phyloP scores from a whole-genome alignment of 441 rosid species.

The Arabidopsis lyrata region DNA sequence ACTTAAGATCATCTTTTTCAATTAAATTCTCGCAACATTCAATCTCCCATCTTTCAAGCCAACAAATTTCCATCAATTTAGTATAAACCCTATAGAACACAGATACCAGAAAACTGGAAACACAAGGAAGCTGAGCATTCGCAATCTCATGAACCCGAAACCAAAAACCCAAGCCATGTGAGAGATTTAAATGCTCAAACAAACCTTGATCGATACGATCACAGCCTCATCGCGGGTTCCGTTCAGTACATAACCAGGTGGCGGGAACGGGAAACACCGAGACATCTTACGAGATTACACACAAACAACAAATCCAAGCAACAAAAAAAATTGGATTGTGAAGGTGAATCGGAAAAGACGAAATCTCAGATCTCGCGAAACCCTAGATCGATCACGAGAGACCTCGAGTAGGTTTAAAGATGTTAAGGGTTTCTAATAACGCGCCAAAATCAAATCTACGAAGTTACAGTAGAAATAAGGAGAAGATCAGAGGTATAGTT shows the following conservation, averaged over 20 bases:
- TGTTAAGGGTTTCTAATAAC: constrained; percentile 14
- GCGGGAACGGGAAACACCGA: constrained; percentile 71
- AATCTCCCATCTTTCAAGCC: constrained; percentile 14
- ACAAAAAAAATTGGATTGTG: not conserved
- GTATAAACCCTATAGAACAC: constrained; percentile 36
- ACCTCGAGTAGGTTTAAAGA: constrained; percentile 10
- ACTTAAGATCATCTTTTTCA: not conserved
- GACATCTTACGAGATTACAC: constrained; percentile 52
- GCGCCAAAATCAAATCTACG: constrained; percentile 36
- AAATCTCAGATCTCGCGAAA: constrained; percentile 45
- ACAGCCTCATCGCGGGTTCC: constrained; percentile 61
- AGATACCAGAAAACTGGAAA: constrained; percentile 32
- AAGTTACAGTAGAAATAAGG: constrained; percentile 17
- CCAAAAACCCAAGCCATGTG: constrained; percentile 32
- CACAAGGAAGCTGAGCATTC: constrained; percentile 45
- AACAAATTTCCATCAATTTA: constrained; percentile 12
- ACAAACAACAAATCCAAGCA: constrained; percentile 23
- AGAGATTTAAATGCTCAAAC: constrained; percentile 43
- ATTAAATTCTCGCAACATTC: not conserved
- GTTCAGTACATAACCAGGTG: constrained; percentile 61
- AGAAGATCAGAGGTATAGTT: constrained; percentile 9
- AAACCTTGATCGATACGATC: constrained; percentile 73
- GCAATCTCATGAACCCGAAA: constrained; percentile 26
- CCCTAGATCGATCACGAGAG: constrained; percentile 45
- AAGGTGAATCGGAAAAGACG: constrained; percentile 22